phyloP scores from a whole-genome alignment of 2,329 filamentous ascomycete species.

The Talaromyces sp. region DNA sequence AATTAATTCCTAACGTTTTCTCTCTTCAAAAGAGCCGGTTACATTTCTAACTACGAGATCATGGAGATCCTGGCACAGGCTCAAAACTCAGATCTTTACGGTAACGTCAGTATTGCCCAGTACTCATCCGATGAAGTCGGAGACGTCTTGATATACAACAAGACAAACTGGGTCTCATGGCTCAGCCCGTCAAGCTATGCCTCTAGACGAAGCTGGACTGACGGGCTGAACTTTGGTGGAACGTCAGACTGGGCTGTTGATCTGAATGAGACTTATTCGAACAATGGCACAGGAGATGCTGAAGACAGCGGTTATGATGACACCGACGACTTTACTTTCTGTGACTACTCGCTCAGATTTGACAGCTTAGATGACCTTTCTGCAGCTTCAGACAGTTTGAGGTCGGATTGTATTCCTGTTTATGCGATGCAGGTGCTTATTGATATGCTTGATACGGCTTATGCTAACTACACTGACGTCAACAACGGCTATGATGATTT shows the following conservation, averaged over 20 bases:
- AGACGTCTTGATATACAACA: not conserved
- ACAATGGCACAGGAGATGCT: not conserved
- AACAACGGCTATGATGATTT: not conserved
- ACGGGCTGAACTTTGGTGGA: not conserved
- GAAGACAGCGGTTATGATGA: not conserved
- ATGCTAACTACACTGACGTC: not conserved
- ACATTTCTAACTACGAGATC: not conserved
- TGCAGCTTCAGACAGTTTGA: not conserved
- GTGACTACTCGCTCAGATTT: not conserved
- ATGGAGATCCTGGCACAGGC: not conserved
- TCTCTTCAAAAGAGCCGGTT: not conserved
- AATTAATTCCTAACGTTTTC: not conserved
- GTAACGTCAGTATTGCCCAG: not conserved
- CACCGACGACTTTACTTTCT: not conserved
- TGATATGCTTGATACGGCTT: not conserved
- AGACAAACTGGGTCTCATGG: not conserved
- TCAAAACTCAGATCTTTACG: not conserved
- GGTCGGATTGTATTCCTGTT: not conserved
- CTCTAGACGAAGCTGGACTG: not conserved
- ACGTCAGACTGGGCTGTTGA: not conserved
- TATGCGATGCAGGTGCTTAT: not conserved
- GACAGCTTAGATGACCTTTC: not conserved
- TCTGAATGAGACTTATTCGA: not conserved
- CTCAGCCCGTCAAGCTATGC: not conserved
- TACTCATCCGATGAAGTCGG: not conserved